Base-by-base conservation (phyloP, 768 basidiomycete species). In the Lyophyllum decastes region DNA sequence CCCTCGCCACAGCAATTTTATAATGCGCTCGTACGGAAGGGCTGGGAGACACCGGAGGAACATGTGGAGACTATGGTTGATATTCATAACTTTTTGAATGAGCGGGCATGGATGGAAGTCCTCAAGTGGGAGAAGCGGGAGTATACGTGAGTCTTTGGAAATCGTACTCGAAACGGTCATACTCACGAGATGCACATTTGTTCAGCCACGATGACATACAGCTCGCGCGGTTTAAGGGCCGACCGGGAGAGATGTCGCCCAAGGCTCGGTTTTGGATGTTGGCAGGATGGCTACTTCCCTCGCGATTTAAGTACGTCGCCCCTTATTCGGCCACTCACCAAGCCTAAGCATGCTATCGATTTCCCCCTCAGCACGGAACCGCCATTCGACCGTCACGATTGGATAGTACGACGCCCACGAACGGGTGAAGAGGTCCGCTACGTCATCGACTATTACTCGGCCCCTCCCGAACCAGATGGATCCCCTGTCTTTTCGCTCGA, bases 371-470 rank as follows among this genome's bases (percentile, higher is more conserved):
- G 95, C 74, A 79, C 86, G 41, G 90, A 94, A 67, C 92, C 94
- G 4, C 97, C 96, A 0, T 98, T 99, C 68, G 97, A 99, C 69
- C 88, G 97, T 8, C 97, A 99, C 70, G 97, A 99, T 76, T 99
- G 97, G 97, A 75, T 97, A 52, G 82, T 99, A 53, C 89, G 89
- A 27, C 87, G 96, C 51, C 86, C 88, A 30, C 76, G 78, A 40
- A 87, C 89, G 1, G 87, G 90, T 17, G 84, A 91, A 64, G 90
- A 94, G 72, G 88, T 94, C 51, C 90, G 93, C 69, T 96, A 99
- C 73, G 91, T 99, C 47, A 98, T 99, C 65, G 97, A 99, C 77
- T 99, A 99, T 75, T 98, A 98, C 73, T 91, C 92, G 47, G 94
- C 94, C 0, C 93, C 95, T 1, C 85, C 90, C 2, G 88, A 95